phyloP scores from a whole-genome alignment of 2,329 filamentous ascomycete species.

The Verticillium klebahnii region DNA sequence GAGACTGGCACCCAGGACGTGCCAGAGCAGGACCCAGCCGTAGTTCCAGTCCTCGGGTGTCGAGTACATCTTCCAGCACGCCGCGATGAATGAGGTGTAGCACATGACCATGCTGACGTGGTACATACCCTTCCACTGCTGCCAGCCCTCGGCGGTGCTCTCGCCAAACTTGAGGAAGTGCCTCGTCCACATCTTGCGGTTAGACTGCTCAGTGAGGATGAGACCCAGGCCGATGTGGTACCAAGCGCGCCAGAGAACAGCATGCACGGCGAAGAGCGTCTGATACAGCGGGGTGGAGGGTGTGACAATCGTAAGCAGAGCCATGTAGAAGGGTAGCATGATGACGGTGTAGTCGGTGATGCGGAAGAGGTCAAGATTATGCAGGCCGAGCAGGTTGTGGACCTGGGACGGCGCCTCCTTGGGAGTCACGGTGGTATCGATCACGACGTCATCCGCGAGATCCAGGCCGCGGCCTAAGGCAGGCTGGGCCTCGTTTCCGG shows the following conservation, averaged over 20 bases:
- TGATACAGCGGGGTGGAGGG: slow-evolving; percentile 74
- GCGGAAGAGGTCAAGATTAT: slow-evolving; percentile 84
- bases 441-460: slow-evolving; percentile 9
- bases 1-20: slow-evolving; percentile 76
- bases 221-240: slow-evolving; percentile 84
- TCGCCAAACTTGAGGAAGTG: slow-evolving; percentile 98
- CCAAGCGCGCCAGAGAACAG: slow-evolving; percentile 82
- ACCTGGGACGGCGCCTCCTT: slow-evolving; percentile 56
- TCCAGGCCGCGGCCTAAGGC: slow-evolving; percentile 5
- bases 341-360: slow-evolving; percentile 79
- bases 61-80: slow-evolving; percentile 94
- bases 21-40: slow-evolving; percentile 79
- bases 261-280: slow-evolving; percentile 74
- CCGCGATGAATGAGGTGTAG: slow-evolving; percentile 82
- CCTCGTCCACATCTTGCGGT: slow-evolving; percentile 89
- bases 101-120: slow-evolving; percentile 89
- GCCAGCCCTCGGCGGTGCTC: slow-evolving; percentile 85
- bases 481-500: slow-evolving; percentile 20
- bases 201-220: slow-evolving; percentile 80
- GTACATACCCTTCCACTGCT: slow-evolving; percentile 95
- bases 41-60: slow-evolving; percentile 83
- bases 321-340: slow-evolving; percentile 71
- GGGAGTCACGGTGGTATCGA: slow-evolving; percentile 15
- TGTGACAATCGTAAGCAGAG: slow-evolving; percentile 67
- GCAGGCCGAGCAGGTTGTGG: slow-evolving; percentile 77